Evolutionary conservation across 108 stramenopile genomes (phyloP), one percentile per base, ranked within the genome.

Genomic region (Cyclotella distinguenda): DNA sequence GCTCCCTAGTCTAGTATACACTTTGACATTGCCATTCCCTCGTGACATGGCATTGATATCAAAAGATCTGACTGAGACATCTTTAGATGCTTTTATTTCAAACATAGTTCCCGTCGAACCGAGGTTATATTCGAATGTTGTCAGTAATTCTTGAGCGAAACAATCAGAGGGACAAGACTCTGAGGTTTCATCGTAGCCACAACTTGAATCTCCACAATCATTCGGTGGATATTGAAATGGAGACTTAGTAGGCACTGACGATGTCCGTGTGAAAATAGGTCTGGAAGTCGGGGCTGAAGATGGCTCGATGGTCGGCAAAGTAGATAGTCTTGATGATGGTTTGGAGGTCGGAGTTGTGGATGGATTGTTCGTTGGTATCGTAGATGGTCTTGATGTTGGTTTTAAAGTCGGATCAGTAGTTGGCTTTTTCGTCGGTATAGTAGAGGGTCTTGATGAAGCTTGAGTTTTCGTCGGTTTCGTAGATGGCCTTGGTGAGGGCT

Each of bases 1-100:
- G 12, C 22, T 40, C 27, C 64, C 64, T 18, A 38, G 50, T 23
- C 64, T 35, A n/a, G 64, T 66, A 38, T 66, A 66, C 18, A 66
- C 50, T 44, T 66, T 11, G 2, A 66, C 52, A 0, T 8, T 9
- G 2, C 25, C 40, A 26, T 34, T 50, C 22, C 40, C 39, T 16
- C 1, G 3, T 23, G 2, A 27, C 23, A 4, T 10, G 7, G 63
- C 28, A 18, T 35, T 51, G 15, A 51, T 13, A 8, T 64, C 63
- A 25, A 64, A 39, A 6, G 63, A 50, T 38, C 21, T 10, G 11
- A 64, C 25, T 11, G 18, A 8, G 36, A 64, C 13, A 27, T 64
- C 36, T 39, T 28, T 30, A 11, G 12, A 16, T 1, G 63, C 63
- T 3, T 9, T 25, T 21, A 64, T 10, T 30, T 49, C 33, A 30